Evolutionary conservation across 306 rosid species (phyloP), one percentile per base, ranked within the genome.

Genomic region (Dicorynia guianensis): DNA sequence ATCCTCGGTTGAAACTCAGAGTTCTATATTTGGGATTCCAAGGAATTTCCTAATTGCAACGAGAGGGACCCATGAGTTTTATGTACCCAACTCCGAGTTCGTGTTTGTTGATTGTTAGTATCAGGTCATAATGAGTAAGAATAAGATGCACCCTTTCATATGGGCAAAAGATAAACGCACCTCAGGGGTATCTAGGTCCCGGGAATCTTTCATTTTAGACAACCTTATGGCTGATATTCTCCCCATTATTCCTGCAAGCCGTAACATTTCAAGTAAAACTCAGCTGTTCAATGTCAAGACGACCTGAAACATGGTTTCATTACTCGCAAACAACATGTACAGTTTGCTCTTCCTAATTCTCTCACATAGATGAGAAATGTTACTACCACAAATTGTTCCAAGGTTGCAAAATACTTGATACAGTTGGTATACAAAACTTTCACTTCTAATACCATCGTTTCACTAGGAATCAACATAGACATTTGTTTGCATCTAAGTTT

Each of bases 131-230:
- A 74, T 54, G 13, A 74, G 20, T 13, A 9, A 59, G 58, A 60
- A 72, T 36, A 47, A 58, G 14, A 63, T 63, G 63, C 49, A 38
- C 36, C 15, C 70, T 18, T 49, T 62, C 19, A n/a, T 36, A 38
- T 36, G 40, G 60, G 38, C 47, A n/a, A n/a, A n/a, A n/a, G n/a
- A 34, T 6, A 60, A 60, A 39, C 62, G 72, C 43, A 71, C 43
- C 11, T 78, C 11, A 52, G 54, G 19, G 69, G 69, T 70, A 20
- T 78, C 82, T 42, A 78, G 77, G 67, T 35, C 77, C 30, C 82
- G 63, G 72, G 67, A 33, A 43, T 35, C 30, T n/a, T 78, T 14
- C 15, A 8, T 76, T 39, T n/a, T 15, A 55, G 46, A 67, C 50
- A 18, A 66, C 54, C 56, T 46, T 12, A 35, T 46, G 30, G 30